A percentile compares a stretch with the other conserved stretches of the same genome.
These are phyloP conservation scores for Wickerhamomyces strasburgensis DNA, from an alignment of 805 yeast species.

Conservation along the genomic window DNA sequence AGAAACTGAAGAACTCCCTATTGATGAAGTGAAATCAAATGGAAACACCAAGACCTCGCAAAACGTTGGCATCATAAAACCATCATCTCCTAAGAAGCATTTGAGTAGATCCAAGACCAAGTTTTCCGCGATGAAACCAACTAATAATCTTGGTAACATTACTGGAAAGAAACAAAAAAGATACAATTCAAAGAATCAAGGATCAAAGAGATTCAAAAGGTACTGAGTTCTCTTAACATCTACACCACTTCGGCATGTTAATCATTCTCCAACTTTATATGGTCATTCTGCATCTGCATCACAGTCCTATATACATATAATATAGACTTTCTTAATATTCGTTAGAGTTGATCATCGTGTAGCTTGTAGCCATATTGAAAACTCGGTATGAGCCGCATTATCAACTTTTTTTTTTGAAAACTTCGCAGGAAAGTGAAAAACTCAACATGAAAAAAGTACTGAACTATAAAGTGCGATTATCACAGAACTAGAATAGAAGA, in stretches of 20 bases:
- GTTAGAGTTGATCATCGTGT: too few species aligned
- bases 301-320: neutral
- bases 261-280: neutral
- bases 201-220: constrained; percentile 20
- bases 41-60: neutral
- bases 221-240: constrained; percentile 8
- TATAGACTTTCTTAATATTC: too few species aligned
- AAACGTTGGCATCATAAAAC: neutral
- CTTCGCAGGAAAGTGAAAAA: neutral
- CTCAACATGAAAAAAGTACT: neutral
- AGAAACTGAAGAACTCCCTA: too few species aligned
- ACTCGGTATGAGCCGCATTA: neutral
- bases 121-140: constrained; percentile 17
- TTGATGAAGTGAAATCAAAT: neutral
- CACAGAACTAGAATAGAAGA: too few species aligned
- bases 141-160: constrained; percentile 22
- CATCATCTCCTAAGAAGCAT: constrained; percentile 3
- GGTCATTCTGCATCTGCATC: neutral
- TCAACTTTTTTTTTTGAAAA: neutral
- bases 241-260: neutral
- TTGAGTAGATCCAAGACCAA: constrained; percentile 9
- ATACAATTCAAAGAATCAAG: constrained; percentile 15
- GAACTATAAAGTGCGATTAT: too few species aligned
- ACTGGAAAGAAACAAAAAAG: constrained; percentile 16
- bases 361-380: too few species aligned